Percentiles rank a stretch among this genome's conserved stretches.
Conservation (phyloP, 176 grass and related monocot genomes). For the Oryza glumipatula region DNA sequence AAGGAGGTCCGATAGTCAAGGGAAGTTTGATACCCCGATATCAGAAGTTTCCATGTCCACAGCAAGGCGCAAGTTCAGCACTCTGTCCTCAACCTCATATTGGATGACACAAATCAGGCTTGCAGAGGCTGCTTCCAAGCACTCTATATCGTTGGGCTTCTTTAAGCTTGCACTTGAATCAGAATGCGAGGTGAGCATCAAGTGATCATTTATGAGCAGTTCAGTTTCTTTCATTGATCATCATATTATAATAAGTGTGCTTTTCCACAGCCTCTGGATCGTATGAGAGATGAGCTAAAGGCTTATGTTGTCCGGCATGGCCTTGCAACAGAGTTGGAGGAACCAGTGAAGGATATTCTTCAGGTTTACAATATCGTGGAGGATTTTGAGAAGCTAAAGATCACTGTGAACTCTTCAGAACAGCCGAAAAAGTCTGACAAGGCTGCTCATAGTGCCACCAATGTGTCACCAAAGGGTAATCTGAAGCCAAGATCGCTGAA, state of each 20-base stretch:
- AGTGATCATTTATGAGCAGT: constrained; percentile 10
- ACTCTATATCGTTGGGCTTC: constrained; percentile 73
- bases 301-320: constrained; percentile 65
- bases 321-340: constrained; percentile 58
- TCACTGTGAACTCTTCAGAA: constrained; percentile 46
- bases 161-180: constrained; percentile 93
- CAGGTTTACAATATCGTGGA: constrained; percentile 72
- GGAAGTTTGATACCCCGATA: constrained; percentile 66
- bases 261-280: constrained; percentile 67
- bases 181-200: constrained; percentile 71
- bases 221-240: constrained; percentile 16
- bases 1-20: constrained; percentile 36
- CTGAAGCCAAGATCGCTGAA: constrained; percentile 78
- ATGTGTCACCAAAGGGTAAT: constrained; percentile 49
- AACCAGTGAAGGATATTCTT: constrained; percentile 68
- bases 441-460: constrained; percentile 26
- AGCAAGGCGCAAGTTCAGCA: constrained; percentile 74
- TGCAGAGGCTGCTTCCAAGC: constrained; percentile 83
- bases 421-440: constrained; percentile 63
- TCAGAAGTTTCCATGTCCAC: constrained; percentile 75
- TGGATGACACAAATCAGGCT: constrained; percentile 96
- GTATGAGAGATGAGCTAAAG: constrained; percentile 94
- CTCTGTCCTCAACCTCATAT: constrained; percentile 83
- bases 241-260: background rate
- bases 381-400: constrained; percentile 75